Conservation (phyloP, 1,139 yeast genomes). For the Hyphopichia fennica region DNA sequence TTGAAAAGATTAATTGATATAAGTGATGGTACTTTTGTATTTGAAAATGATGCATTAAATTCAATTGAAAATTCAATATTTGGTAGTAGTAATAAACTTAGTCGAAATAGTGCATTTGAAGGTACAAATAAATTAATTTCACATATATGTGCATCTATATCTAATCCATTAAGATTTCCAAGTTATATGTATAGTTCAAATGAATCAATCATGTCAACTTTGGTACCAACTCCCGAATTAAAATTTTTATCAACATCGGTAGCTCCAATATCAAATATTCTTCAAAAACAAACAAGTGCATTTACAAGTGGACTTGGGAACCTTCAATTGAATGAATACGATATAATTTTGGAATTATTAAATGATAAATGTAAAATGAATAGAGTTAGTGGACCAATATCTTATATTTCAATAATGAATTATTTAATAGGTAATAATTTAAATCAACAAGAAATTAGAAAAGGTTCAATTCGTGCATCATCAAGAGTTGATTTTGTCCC, state of each 20-base stretch:
- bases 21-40: slow-evolving; percentile 83
- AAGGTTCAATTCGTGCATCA: slow-evolving; percentile 75
- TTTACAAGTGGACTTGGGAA: slow-evolving; percentile 22
- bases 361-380: slow-evolving; percentile 83
- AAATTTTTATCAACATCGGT: slow-evolving; percentile 86
- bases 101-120: slow-evolving; percentile 52
- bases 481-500: slow-evolving; percentile 81
- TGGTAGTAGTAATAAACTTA: slow-evolving; percentile 19
- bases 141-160: slow-evolving; percentile 77
- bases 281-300: slow-evolving; percentile 28
- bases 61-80: slow-evolving; percentile 57
- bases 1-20: slow-evolving; percentile 76
- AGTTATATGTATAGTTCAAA: slow-evolving; percentile 87
- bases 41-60: slow-evolving; percentile 85
- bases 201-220: slow-evolving; percentile 77
- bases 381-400: slow-evolving; percentile 40
- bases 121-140: slow-evolving; percentile 86
- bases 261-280: slow-evolving; percentile 65
- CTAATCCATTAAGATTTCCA: slow-evolving; percentile 89
- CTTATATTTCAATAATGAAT: slow-evolving; percentile 72
- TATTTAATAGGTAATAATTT: slow-evolving; percentile 67
- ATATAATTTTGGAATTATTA: slow-evolving; percentile 76
- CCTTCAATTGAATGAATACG: slow-evolving; percentile 72
- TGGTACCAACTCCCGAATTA: slow-evolving; percentile 86
- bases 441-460: slow-evolving; percentile 75